Percentiles rank a stretch among this genome's conserved stretches.
Evolutionary conservation across 768 basidiomycete genomes (phyloP).

Genomic region (Tricholoma matsutake): DNA sequence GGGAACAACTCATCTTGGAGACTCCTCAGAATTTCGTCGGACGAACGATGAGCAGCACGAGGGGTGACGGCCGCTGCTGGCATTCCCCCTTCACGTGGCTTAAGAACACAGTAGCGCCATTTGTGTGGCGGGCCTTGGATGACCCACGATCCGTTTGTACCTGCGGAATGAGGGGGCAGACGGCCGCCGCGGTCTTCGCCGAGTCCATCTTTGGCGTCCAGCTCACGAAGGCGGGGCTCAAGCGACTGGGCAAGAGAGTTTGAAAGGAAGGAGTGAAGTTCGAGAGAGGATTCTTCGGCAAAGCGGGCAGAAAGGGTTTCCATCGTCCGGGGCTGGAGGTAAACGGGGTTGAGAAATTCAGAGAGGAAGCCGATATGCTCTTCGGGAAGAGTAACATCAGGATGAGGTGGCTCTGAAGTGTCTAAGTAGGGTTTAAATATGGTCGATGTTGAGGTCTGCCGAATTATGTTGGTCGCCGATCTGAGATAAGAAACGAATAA

Average conservation of each 20-base stretch:
- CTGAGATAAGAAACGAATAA: constrained; percentile 11
- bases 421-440: constrained; percentile 54
- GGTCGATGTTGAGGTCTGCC: constrained; percentile 60
- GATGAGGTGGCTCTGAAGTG: constrained; percentile 45
- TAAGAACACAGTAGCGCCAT: constrained; percentile 84
- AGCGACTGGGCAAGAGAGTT: constrained; percentile 66
- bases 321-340: constrained; percentile 81
- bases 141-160: constrained; percentile 58
- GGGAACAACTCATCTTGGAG: constrained; percentile 80
- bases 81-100: constrained; percentile 32
- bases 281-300: constrained; percentile 80
- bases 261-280: constrained; percentile 83
- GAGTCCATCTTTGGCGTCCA: constrained; percentile 64
- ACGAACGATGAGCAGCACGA: constrained; percentile 48
- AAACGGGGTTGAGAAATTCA: constrained; percentile 85
- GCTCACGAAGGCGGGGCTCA: constrained; percentile 58
- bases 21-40: constrained; percentile 56
- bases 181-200: constrained; percentile 46
- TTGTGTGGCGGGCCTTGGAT: constrained; percentile 90
- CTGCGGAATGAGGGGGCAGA: constrained; percentile 69
- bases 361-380: constrained; percentile 70
- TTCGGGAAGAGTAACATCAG: constrained; percentile 50
- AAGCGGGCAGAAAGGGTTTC: constrained; percentile 78
- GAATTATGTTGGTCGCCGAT: constrained; percentile 5
- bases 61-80: constrained; percentile 48